Percentiles rank a stretch among this genome's conserved stretches.
Evolutionary conservation across 2,329 filamentous ascomycete species (phyloP).

Genomic region (Fusarium xylarioides): DNA sequence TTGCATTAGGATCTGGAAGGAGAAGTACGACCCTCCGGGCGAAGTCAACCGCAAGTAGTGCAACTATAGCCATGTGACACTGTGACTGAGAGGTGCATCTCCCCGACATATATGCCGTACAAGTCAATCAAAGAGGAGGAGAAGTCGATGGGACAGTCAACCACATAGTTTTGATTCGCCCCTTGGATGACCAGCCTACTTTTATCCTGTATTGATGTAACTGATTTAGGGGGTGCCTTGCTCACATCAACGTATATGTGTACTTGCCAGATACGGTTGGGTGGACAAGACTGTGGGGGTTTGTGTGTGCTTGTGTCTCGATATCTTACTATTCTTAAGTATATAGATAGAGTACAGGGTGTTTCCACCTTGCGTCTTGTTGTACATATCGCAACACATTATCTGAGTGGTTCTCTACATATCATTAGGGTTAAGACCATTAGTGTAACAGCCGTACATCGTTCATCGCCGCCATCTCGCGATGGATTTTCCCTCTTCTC

Average conservation of each 20-base stretch:
- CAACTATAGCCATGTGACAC: conserved; percentile 22
- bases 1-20: conserved; percentile 89
- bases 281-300: conserved; percentile 2
- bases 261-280: neutral
- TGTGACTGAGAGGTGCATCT: conserved; percentile 9
- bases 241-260: neutral
- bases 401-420: neutral
- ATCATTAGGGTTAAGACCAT: neutral
- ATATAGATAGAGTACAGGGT: conserved; percentile 14
- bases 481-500: conserved; percentile 24
- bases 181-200: conserved; percentile 2
- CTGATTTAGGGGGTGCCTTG: neutral
- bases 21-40: conserved; percentile 77
- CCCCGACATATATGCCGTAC: conserved; percentile 13
- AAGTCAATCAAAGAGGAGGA: conserved; percentile 9
- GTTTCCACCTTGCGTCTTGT: conserved; percentile 9
- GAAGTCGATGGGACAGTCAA: neutral
- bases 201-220: conserved; percentile 23
- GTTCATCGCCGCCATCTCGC: neutral
- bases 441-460: neutral
- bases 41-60: conserved; percentile 53
- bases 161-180: neutral
- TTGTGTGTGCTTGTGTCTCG: conserved; percentile 12
- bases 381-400: conserved; percentile 22
- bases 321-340: conserved; percentile 20